Percentiles rank a stretch among this genome's conserved stretches.
Evolutionary conservation across 805 yeast species (phyloP).

Genomic region (Cyberlindnera maclurae): DNA sequence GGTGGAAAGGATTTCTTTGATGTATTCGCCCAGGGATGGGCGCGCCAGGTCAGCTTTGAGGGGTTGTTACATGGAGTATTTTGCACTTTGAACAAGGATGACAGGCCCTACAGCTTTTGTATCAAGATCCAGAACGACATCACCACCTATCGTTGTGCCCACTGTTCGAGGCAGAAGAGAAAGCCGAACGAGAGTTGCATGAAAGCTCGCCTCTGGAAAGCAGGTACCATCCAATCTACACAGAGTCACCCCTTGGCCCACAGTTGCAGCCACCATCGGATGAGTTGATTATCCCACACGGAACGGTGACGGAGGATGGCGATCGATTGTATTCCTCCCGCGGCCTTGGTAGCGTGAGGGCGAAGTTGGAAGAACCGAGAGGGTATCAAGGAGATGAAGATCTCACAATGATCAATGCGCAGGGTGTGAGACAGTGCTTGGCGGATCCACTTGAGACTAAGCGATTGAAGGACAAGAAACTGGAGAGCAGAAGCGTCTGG

Average conservation of each 20-base stretch:
- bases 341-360: not conserved
- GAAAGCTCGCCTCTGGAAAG: no score
- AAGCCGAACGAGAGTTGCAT: not conserved
- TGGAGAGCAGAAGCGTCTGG: constrained; percentile 6
- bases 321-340: not conserved
- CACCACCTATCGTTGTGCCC: constrained; percentile 23
- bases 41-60: constrained; percentile 25
- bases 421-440: constrained; percentile 11
- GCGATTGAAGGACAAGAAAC: constrained; percentile 11
- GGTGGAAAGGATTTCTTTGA: constrained; percentile 28
- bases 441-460: constrained; percentile 16
- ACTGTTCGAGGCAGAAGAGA: constrained; percentile 13
- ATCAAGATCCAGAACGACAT: constrained; percentile 28
- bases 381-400: constrained; percentile 2
- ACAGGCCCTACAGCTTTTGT: constrained; percentile 30
- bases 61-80: constrained; percentile 35
- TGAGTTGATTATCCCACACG: constrained; percentile 10
- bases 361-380: not conserved
- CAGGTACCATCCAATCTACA: no score
- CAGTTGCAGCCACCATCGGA: not conserved
- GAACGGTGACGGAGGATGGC: constrained; percentile 5
- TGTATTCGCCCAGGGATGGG: constrained; percentile 35
- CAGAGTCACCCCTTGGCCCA: no score
- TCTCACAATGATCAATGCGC: constrained; percentile 5
- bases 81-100: constrained; percentile 30